A percentile compares a stretch with the other conserved stretches of the same genome.
Evolutionary conservation across 164 flowering plant species (phyloP).

Genomic region (Umbellularia californica): DNA sequence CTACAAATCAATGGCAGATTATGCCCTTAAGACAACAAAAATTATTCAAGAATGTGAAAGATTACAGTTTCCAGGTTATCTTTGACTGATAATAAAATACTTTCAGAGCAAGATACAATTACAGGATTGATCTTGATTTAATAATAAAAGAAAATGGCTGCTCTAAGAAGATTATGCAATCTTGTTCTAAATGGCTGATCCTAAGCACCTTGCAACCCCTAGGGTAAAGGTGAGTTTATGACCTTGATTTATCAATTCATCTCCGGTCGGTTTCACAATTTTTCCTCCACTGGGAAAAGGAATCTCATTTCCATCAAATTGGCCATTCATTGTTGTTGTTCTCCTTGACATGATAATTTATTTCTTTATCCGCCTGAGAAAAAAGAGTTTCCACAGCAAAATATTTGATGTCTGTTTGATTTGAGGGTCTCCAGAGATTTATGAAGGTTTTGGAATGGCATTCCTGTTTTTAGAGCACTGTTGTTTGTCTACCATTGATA

Average conservation of each 20-base stretch:
- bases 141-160: too few species aligned
- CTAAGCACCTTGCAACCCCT: too few species aligned
- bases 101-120: neutral
- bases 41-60: neutral
- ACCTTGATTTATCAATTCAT: too few species aligned
- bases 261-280: neutral
- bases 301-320: neutral
- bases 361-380: neutral
- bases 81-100: neutral
- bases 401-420: neutral
- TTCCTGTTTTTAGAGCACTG: neutral
- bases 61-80: neutral
- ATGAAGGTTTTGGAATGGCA: neutral
- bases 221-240: too few species aligned
- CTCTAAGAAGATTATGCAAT: too few species aligned
- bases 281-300: neutral
- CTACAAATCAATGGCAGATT: too few species aligned
- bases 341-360: neutral
- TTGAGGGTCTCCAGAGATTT: neutral
- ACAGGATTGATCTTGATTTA: too few species aligned
- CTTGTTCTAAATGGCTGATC: too few species aligned
- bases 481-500: neutral
- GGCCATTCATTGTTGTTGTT: neutral
- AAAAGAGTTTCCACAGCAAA: neutral
- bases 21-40: neutral